A percentile compares a stretch with the other conserved stretches of the same genome.
Evolutionary conservation across 1,139 yeast species (phyloP).

Genomic region (Cylindricascospora bacillispora): DNA sequence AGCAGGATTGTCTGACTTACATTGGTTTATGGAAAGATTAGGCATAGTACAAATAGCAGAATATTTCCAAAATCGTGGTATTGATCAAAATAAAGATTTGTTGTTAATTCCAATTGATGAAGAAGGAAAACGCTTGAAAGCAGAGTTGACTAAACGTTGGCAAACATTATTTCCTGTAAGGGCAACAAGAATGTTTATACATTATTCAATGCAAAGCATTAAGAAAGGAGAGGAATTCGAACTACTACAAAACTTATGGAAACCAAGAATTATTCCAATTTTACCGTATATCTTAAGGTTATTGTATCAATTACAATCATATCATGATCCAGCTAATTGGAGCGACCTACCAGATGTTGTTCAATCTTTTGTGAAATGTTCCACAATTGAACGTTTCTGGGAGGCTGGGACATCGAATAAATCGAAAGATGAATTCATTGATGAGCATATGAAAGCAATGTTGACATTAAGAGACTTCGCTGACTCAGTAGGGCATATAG

Average conservation of each 20-base stretch:
- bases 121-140: slow-evolving; percentile 65
- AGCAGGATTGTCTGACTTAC: slow-evolving; percentile 76
- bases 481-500: slow-evolving; percentile 94
- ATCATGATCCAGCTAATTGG: slow-evolving; percentile 92
- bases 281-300: slow-evolving; percentile 82
- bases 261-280: slow-evolving; percentile 83
- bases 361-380: slow-evolving; percentile 76
- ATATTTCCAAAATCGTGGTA: slow-evolving; percentile 74
- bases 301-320: slow-evolving; percentile 82
- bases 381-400: slow-evolving; percentile 93
- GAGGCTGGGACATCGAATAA: slow-evolving; percentile 95
- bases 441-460: slow-evolving; percentile 89
- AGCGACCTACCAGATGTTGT: slow-evolving; percentile 74
- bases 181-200: slow-evolving; percentile 89
- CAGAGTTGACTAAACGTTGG: slow-evolving; percentile 81
- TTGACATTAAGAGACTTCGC: slow-evolving; percentile 92
- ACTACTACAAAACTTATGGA: slow-evolving; percentile 70
- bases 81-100: slow-evolving; percentile 63
- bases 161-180: slow-evolving; percentile 88
- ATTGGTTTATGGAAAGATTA: slow-evolving; percentile 96
- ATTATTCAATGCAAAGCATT: slow-evolving; percentile 85
- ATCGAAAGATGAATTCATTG: slow-evolving; percentile 87
- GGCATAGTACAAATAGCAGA: slow-evolving; percentile 91
- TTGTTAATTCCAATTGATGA: slow-evolving; percentile 80
- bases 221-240: slow-evolving; percentile 65